Conservation (phyloP, 1,284 basidiomycete genomes). For the Cystobasidium sp. region DNA sequence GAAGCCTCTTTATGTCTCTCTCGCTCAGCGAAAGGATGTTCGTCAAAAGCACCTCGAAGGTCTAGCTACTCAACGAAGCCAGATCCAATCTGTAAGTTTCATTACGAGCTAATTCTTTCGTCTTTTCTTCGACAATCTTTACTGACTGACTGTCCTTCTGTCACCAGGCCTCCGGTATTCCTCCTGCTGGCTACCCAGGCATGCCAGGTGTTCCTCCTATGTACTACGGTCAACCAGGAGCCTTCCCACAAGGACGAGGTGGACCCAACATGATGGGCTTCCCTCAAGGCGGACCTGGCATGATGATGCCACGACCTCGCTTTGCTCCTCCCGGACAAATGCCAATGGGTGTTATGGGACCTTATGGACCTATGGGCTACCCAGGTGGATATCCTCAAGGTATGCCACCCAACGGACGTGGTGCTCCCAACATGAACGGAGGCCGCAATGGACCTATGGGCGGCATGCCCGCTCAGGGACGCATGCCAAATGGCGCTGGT, state of each 20-base stretch:
- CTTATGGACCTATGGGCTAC: constrained; percentile 65
- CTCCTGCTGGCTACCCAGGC: constrained; percentile 51
- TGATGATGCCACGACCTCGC: constrained; percentile 71
- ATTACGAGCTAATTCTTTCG: not conserved
- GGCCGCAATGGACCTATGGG: constrained; percentile 47
- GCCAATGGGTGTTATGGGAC: constrained; percentile 65
- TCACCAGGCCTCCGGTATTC: constrained; percentile 52
- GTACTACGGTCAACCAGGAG: constrained; percentile 55
- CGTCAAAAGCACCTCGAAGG: constrained; percentile 98
- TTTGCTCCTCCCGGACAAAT: constrained; percentile 76
- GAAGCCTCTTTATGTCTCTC: constrained; percentile 98
- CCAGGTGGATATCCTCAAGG: constrained; percentile 59
- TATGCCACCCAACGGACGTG: constrained; percentile 50
- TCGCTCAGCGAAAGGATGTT: constrained; percentile 97
- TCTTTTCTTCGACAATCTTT: not conserved
- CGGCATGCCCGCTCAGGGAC: constrained; percentile 45
- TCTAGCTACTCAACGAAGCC: constrained; percentile 95
- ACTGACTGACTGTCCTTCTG: constrained; percentile 1
- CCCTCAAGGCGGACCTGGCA: constrained; percentile 40
- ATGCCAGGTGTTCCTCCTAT: constrained; percentile 47
- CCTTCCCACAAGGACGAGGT: constrained; percentile 63
- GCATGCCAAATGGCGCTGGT: constrained; percentile 55
- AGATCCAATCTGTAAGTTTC: constrained; percentile 67
- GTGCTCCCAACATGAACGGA: constrained; percentile 52
- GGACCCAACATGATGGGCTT: constrained; percentile 41